These are phyloP conservation scores for Hypoxylon rubiginosum DNA, from an alignment of 2,329 filamentous ascomycete species.

Conservation along the genomic window DNA sequence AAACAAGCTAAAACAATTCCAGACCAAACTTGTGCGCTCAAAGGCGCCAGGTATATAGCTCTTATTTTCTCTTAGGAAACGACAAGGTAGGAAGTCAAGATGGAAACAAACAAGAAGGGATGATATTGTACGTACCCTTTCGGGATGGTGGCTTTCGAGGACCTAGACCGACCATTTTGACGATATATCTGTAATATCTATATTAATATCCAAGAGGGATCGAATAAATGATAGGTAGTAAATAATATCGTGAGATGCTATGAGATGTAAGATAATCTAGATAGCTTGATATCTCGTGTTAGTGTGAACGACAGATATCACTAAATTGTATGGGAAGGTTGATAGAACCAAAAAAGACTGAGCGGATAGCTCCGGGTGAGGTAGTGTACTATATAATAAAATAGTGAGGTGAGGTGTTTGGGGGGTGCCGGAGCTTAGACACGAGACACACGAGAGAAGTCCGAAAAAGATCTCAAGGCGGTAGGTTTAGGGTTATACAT, in stretches of 20 bases:
- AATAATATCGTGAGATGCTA: neutral
- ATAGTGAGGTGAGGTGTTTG: conserved; percentile 22
- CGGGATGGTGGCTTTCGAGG: conserved; percentile 64
- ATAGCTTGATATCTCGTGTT: conserved; percentile 19
- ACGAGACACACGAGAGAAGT: conserved; percentile 12
- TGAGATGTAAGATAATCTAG: conserved; percentile 12
- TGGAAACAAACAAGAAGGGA: conserved; percentile 25
- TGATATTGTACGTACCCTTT: conserved; percentile 73
- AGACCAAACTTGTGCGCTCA: neutral
- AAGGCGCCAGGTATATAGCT: neutral
- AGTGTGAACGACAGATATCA: conserved; percentile 9
- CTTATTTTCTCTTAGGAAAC: neutral
- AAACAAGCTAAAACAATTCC: conserved; percentile 10
- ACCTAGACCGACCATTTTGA: conserved; percentile 66
- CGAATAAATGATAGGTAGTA: neutral
- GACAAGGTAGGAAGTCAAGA: conserved; percentile 15
- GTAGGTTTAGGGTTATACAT: neutral
- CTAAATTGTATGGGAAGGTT: neutral
- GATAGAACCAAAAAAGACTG: conserved; percentile 8
- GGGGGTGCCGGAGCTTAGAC: conserved; percentile 17
- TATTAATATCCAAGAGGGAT: conserved; percentile 28
- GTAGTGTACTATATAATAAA: conserved; percentile 26
- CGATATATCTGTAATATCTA: conserved; percentile 21
- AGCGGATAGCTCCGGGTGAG: conserved; percentile 11
- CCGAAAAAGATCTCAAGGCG: conserved; percentile 2